Evolutionary conservation across 2,329 filamentous ascomycete species (phyloP).

Genomic region (Colletotrichum endophyticum): DNA sequence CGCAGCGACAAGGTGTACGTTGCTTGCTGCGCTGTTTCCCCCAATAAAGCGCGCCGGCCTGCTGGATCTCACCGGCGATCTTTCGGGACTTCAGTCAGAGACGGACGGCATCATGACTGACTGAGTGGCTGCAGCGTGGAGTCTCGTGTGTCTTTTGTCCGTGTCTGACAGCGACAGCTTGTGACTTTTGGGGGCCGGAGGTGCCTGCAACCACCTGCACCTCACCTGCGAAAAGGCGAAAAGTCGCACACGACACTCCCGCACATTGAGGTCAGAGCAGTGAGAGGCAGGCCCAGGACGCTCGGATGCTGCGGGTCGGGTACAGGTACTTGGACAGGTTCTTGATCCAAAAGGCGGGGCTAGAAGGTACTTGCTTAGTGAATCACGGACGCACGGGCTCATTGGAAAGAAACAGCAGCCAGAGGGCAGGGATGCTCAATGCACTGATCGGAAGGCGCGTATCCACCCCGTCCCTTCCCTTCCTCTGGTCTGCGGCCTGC

Average conservation of each 20-base stretch:
- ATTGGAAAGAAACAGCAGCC: not conserved
- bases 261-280: not conserved
- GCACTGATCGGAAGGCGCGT: not conserved
- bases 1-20: not conserved
- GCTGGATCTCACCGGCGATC: constrained; percentile 1
- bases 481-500: not conserved
- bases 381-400: not conserved
- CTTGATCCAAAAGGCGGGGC: not conserved
- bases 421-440: not conserved
- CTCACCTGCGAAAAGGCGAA: not conserved
- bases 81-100: not conserved
- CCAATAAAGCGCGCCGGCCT: not conserved
- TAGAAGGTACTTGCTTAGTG: not conserved
- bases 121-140: not conserved
- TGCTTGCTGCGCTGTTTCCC: not conserved
- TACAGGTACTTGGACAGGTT: constrained; percentile 8
- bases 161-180: not conserved
- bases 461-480: not conserved
- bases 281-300: not conserved
- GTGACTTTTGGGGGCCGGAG: not conserved
- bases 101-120: not conserved
- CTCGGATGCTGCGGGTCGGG: constrained; percentile 17
- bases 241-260: constrained; percentile 1
- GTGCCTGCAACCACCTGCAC: not conserved
- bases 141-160: not conserved